These are phyloP conservation scores for Thraustochytrium striatum DNA, from an alignment of 352 stramenopile species.

Conservation along the genomic window DNA sequence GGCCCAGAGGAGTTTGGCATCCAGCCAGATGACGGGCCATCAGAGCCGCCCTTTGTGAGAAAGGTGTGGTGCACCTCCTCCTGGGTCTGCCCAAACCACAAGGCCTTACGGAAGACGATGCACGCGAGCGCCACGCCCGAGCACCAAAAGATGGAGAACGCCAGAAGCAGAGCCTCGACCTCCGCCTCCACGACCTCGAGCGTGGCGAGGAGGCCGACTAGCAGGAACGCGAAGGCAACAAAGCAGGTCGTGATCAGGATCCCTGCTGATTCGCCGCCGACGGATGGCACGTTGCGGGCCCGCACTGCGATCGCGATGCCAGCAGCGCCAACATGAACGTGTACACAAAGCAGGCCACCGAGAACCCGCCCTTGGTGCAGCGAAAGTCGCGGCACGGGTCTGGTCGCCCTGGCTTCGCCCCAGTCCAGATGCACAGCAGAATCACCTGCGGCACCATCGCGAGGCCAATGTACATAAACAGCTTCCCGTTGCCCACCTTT, in stretches of 20 bases:
- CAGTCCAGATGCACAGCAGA: neutral
- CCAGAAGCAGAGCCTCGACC: slow-evolving; percentile 29
- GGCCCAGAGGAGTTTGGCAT: too few species aligned
- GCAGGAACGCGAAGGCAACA: neutral
- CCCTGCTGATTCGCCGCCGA: slow-evolving; percentile 25
- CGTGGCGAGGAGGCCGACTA: neutral
- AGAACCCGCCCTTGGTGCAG: neutral
- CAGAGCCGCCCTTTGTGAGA: too few species aligned
- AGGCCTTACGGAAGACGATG: slow-evolving; percentile 40
- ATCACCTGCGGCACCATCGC: slow-evolving; percentile 1
- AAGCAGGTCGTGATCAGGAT: slow-evolving; percentile 28
- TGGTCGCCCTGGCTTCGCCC: neutral
- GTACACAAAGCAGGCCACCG: slow-evolving; percentile 1
- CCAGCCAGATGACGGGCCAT: too few species aligned
- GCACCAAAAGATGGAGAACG: neutral
- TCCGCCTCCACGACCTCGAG: neutral
- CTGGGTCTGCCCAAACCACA: neutral
- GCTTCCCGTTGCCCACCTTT: neutral
- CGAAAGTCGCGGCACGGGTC: slow-evolving; percentile 27
- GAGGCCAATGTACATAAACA: neutral
- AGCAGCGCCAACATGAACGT: neutral
- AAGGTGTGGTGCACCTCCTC: slow-evolving; percentile 1
- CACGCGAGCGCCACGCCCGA: neutral
- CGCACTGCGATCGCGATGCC: slow-evolving; percentile 1
- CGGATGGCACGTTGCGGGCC: slow-evolving; percentile 1